Percentiles rank a stretch among this genome's conserved stretches.
Evolutionary conservation across 495 filamentous ascomycete genomes (phyloP).

Genomic region (Aspergillus nidulans): DNA sequence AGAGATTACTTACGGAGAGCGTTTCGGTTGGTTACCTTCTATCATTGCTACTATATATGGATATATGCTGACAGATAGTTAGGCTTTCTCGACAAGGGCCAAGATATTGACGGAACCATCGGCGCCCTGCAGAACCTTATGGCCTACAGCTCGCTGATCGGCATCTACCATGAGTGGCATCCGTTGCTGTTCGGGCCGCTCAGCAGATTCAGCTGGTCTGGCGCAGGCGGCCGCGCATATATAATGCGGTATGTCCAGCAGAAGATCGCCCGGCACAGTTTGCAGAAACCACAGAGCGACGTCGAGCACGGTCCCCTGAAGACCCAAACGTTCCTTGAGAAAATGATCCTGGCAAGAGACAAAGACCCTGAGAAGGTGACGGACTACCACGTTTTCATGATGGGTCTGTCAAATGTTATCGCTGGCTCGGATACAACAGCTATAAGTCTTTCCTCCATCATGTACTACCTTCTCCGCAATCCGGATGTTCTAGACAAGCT

Average conservation of each 20-base stretch:
- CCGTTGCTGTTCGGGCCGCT: slow-evolving; percentile 35
- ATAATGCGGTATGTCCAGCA: slow-evolving; percentile 42
- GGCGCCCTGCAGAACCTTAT: slow-evolving; percentile 49
- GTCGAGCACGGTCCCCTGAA: slow-evolving; percentile 26
- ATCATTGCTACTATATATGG: background rate
- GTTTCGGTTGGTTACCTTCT: slow-evolving; percentile 38
- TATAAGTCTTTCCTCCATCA: slow-evolving; percentile 44
- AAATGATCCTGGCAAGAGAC: slow-evolving; percentile 52
- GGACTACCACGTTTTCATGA: slow-evolving; percentile 44
- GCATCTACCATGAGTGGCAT: slow-evolving; percentile 45
- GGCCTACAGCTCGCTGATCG: slow-evolving; percentile 52
- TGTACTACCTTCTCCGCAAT: slow-evolving; percentile 47
- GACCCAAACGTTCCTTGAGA: slow-evolving; percentile 48
- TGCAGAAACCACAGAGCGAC: slow-evolving; percentile 8
- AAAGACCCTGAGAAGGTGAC: slow-evolving; percentile 54
- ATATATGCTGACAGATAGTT: background rate
- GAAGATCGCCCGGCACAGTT: slow-evolving; percentile 34
- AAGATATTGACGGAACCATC: slow-evolving; percentile 61
- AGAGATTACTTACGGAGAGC: slow-evolving; percentile 60
- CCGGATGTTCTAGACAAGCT: slow-evolving; percentile 35
- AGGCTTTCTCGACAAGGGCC: slow-evolving; percentile 58
- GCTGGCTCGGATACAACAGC: slow-evolving; percentile 56
- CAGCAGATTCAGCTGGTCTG: slow-evolving; percentile 37
- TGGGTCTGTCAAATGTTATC: slow-evolving; percentile 47
- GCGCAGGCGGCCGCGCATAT: slow-evolving; percentile 36